Evolutionary conservation across 2,329 filamentous ascomycete genomes (phyloP), one percentile per base, ranked within the genome.

Genomic region (Curvularia eragrostidis): DNA sequence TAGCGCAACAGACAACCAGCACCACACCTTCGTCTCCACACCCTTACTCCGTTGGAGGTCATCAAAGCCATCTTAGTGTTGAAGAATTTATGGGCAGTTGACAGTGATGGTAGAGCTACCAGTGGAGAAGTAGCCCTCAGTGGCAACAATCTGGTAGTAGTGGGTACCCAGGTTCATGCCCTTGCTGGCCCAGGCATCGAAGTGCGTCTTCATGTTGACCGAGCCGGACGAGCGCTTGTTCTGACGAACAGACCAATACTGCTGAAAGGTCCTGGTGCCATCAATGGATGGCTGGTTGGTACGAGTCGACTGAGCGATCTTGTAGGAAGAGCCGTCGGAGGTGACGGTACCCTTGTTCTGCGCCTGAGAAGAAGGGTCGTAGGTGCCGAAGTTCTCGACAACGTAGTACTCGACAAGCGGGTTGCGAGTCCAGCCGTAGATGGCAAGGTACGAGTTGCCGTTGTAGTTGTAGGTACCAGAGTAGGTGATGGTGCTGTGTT

Each of bases 351-450:
- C 74, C 63, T 75, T 75, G 52, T 67, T 65, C n/a, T 54, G 56
- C 8, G 67, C 78, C n/a, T 77, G 79, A 55, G 81, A 79, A 56
- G 78, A 79, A 1, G 82, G 81, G 38, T 82, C 77, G 66, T 84
- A 81, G 30, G 79, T 81, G 49, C 81, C 82, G 71, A 68, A 86
- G 82, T 79, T 83, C 79, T 76, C 85, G 80, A 75, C 72, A 28
- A 75, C 69, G 62, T 75, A 80, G 76, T 85, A 86, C 64, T 86
- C 84, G 64, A 85, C 76, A 23, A 85, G 72, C 0, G 83, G 83
- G 69, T 79, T 81, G 34, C 73, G 77, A 8, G 81, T 84, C 83
- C 85, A 87, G 48, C 84, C 84, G 66, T 87, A 87, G 49, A 87
- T 68, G 34, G 84, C 74, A 26, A 87, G 81, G 68, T 86, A 86